These are phyloP conservation scores for Niebla homalea DNA, from an alignment of 495 filamentous ascomycete genomes.

Conservation along the genomic window DNA sequence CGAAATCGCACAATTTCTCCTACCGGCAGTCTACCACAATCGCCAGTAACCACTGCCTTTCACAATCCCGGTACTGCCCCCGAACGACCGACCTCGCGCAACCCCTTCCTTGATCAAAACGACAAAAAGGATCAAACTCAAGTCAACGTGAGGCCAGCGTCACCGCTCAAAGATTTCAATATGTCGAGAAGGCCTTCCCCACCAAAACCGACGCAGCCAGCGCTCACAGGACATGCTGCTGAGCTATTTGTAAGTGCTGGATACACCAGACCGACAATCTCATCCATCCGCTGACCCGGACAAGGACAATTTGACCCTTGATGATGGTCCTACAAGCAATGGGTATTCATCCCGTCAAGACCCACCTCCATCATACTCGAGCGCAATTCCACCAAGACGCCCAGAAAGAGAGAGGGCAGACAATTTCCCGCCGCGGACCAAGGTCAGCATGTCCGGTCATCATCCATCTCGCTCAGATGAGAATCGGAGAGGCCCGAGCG, in stretches of 20 bases:
- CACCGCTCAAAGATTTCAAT: slow-evolving; percentile 24
- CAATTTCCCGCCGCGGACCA: slow-evolving; percentile 23
- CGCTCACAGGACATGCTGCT: slow-evolving; percentile 50
- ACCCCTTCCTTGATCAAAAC: slow-evolving; percentile 77
- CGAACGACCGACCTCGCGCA: slow-evolving; percentile 68
- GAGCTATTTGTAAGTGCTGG: slow-evolving; percentile 77
- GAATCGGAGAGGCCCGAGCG: slow-evolving; percentile 27
- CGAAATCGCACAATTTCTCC: slow-evolving; percentile 78
- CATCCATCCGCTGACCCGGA: slow-evolving; percentile 2
- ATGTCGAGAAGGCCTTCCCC: slow-evolving; percentile 41
- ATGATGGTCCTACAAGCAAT: slow-evolving; percentile 27
- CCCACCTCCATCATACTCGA: slow-evolving; percentile 27
- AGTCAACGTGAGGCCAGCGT: slow-evolving; percentile 22
- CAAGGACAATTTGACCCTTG: slow-evolving; percentile 38
- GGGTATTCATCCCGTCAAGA: slow-evolving; percentile 19
- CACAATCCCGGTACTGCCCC: slow-evolving; percentile 36
- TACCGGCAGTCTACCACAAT: slow-evolving; percentile 27
- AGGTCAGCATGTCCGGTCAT: slow-evolving; percentile 35
- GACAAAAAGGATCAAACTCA: slow-evolving; percentile 33
- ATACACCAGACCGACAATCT: background rate
- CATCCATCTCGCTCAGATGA: slow-evolving; percentile 49
- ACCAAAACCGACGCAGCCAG: slow-evolving; percentile 26
- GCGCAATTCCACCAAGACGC: slow-evolving; percentile 24
- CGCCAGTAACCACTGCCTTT: slow-evolving; percentile 23
- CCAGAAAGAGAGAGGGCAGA: slow-evolving; percentile 26